phyloP scores from a whole-genome alignment of 1,284 basidiomycete genomes.

The Puccinia polysora region DNA sequence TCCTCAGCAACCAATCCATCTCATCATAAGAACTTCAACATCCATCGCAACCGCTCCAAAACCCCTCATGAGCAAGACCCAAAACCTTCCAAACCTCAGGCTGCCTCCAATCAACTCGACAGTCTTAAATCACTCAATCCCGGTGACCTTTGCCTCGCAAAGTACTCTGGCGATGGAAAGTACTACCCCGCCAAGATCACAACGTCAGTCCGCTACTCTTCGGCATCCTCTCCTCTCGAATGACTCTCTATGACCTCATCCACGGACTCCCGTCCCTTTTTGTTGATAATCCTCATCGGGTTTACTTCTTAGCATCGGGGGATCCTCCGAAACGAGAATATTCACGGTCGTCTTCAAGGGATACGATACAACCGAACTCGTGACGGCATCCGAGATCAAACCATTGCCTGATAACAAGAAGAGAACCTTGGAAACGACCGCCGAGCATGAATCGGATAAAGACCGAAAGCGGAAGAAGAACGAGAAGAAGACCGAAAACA shows the following conservation, averaged over 20 bases:
- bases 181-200: constrained; percentile 91
- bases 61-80: constrained; percentile 5
- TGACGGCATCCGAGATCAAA: constrained; percentile 60
- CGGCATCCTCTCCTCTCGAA: too few relatives aligned
- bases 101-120: constrained; percentile 46
- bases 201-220: constrained; percentile 11
- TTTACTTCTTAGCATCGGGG: constrained; percentile 62
- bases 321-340: constrained; percentile 74
- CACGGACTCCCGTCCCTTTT: too few relatives aligned
- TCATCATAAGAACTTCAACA: constrained; percentile 18
- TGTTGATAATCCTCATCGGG: too few relatives aligned
- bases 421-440: constrained; percentile 45
- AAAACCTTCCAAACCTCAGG: constrained; percentile 22
- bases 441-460: constrained; percentile 46
- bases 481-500: constrained; percentile 84
- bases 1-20: constrained; percentile 48
- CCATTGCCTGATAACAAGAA: constrained; percentile 49
- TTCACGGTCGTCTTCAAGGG: constrained; percentile 93
- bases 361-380: constrained; percentile 88
- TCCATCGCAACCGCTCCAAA: constrained; percentile 42
- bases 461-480: constrained; percentile 79
- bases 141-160: constrained; percentile 89
- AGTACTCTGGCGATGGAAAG: constrained; percentile 79
- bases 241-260: too few relatives aligned
- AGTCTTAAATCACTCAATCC: constrained; percentile 56